Evolutionary conservation across 2,329 filamentous ascomycete species (phyloP), one percentile per base, ranked within the genome.

Genomic region (Aulographum hederae): DNA sequence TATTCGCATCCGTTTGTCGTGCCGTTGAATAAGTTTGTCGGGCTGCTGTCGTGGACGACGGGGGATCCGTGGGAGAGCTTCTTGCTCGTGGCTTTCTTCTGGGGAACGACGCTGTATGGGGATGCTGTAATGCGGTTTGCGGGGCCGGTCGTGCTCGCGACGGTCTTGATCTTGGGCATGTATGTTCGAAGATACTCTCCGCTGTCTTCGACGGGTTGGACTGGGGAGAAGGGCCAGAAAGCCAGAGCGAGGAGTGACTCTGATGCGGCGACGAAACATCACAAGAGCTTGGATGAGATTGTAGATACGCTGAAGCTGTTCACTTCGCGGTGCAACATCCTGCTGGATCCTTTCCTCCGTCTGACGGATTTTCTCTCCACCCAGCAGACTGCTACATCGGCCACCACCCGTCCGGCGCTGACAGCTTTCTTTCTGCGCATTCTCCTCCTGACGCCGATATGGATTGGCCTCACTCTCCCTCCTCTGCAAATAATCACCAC

Each of bases 41-140:
- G 86, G 0, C 60, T 98, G 38, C 48, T 98, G 39, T 93, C 80
- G 57, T 98, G 89, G 89, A 93, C 82, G 6, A 85, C 78, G 1
- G 78, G 71, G 25, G 89, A 98, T 50, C 74, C 85, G 0, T 98
- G 86, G 86, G 84, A 95, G 61, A 94, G 85, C 61, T 98, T 95
- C 48, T 61, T 98, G 38, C 53, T 98, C 19, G 66, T 98, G 3
- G 74, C 74, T 13, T 65, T 60, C 19, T 98, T 93, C 49, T 98
- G 89, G 89, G 78, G 73, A 3, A 56, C 74, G 8, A 76, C 81
- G 11, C 63, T 94, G 14, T 95, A 95, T 50, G 85, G 84, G 30
- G 84, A 91, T 58, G 60, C 69, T 14, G 62, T 92, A n/a, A 63
- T 93, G 41, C 69, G 78, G 41, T 77, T 73, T 54, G 77, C 78